These are phyloP conservation scores for Clarireedia hainanense DNA, from an alignment of 2,329 filamentous ascomycete genomes.

Conservation along the genomic window DNA sequence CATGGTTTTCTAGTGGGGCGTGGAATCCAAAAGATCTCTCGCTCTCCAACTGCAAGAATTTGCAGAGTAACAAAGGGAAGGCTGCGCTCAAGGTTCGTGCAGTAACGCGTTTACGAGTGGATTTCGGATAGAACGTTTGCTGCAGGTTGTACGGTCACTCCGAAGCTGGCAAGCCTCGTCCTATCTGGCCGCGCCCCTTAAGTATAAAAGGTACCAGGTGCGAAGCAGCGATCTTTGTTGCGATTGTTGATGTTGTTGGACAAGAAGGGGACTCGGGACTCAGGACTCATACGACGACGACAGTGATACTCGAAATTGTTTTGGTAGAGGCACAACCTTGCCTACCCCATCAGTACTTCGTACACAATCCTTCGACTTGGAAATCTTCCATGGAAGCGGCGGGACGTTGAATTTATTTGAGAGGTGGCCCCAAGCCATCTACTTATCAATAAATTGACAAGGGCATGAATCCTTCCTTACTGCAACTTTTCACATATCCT, in stretches of 20 bases:
- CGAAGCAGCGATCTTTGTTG: background rate
- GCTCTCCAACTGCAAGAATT: background rate
- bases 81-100: conserved; percentile 6
- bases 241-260: too few relatives aligned
- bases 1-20: conserved; percentile 2
- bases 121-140: conserved; percentile 3
- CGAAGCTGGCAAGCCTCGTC: background rate
- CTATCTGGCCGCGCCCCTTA: background rate
- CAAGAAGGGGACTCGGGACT: too few relatives aligned
- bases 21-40: conserved; percentile 6
- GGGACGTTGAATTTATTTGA: background rate
- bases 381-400: background rate
- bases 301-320: too few relatives aligned
- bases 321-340: background rate
- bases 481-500: background rate
- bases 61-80: conserved; percentile 2
- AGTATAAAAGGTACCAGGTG: background rate
- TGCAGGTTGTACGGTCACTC: conserved; percentile 5
- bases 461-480: conserved; percentile 7
- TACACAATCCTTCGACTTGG: background rate
- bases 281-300: too few relatives aligned
- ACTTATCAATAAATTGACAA: conserved; percentile 7
- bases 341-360: background rate
- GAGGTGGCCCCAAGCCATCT: background rate
- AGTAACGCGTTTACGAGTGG: background rate